Percentiles rank a stretch among this genome's conserved stretches.
These are phyloP conservation scores for Globisporangium paroecandrum DNA, from an alignment of 352 stramenopile genomes.

Conservation along the genomic window DNA sequence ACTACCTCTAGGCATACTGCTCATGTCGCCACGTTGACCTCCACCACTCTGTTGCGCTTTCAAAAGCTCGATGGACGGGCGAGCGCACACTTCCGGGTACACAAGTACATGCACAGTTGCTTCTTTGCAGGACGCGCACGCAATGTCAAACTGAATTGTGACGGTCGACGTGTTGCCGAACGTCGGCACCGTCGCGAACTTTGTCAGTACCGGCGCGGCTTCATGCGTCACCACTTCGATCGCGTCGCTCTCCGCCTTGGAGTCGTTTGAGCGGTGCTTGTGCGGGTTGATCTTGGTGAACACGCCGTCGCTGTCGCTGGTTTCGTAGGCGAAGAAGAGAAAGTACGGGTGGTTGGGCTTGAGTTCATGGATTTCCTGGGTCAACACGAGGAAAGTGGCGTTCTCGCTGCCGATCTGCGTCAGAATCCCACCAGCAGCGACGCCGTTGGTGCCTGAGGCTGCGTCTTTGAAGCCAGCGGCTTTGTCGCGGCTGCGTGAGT, in stretches of 20 bases:
- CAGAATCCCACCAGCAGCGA: slow-evolving; percentile 49
- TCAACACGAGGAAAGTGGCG: slow-evolving; percentile 35
- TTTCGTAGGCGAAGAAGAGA: slow-evolving; percentile 79
- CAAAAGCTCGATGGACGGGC: slow-evolving; percentile 17
- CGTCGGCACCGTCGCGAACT: slow-evolving; percentile 40
- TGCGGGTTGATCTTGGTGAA: slow-evolving; percentile 70
- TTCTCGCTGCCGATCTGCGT: slow-evolving; percentile 41
- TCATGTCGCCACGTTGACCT: background rate
- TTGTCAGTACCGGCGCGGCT: slow-evolving; percentile 35
- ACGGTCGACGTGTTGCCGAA: slow-evolving; percentile 53
- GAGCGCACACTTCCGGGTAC: slow-evolving; percentile 32
- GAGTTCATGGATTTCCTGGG: slow-evolving; percentile 37
- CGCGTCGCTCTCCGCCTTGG: slow-evolving; percentile 32
- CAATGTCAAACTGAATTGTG: slow-evolving; percentile 55
- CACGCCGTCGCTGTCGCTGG: slow-evolving; percentile 53
- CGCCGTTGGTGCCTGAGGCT: slow-evolving; percentile 25
- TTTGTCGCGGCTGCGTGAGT: background rate
- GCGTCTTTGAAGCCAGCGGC: slow-evolving; percentile 30
- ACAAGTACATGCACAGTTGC: slow-evolving; percentile 57
- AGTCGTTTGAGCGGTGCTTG: slow-evolving; percentile 42
- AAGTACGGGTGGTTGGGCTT: slow-evolving; percentile 48
- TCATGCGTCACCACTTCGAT: slow-evolving; percentile 60
- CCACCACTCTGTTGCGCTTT: background rate
- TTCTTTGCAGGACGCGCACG: slow-evolving; percentile 42
- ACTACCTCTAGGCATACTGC: background rate